Evolutionary conservation across 108 stramenopile genomes (phyloP).

Genomic region (Fragilaria radians): DNA sequence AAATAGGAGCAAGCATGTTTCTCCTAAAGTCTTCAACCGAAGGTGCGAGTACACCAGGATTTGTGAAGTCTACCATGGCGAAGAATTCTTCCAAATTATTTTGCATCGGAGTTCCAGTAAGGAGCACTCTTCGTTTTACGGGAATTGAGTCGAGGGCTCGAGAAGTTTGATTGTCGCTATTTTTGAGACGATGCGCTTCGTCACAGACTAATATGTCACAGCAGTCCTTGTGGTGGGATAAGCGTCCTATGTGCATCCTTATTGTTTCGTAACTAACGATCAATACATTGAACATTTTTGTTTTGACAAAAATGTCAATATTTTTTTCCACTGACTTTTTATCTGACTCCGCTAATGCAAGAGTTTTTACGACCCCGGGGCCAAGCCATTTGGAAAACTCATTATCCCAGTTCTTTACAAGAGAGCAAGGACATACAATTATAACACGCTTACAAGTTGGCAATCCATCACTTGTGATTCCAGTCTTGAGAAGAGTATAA

Average conservation of each 20-base stretch:
- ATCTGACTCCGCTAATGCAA: conserved; percentile 85
- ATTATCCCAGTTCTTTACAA: conserved; percentile 98
- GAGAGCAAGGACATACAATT: conserved; percentile 93
- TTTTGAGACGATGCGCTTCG: conserved; percentile 98
- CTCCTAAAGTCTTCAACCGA: conserved; percentile 83
- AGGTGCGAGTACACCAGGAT: conserved; percentile 80
- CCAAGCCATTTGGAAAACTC: conserved; percentile 98
- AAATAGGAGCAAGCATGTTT: conserved; percentile 76
- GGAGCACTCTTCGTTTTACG: conserved; percentile 82
- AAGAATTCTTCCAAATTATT: conserved; percentile 94
- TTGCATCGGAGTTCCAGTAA: conserved; percentile 97
- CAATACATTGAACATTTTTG: conserved; percentile 77
- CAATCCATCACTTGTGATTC: conserved; percentile 60
- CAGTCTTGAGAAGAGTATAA: conserved; percentile 92
- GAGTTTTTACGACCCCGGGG: conserved; percentile 59
- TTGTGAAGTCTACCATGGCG: conserved; percentile 97
- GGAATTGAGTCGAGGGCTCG: conserved; percentile 81
- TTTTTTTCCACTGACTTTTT: conserved; percentile 78
- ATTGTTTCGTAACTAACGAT: conserved; percentile 94
- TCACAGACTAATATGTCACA: conserved; percentile 96
- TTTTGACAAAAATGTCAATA: conserved; percentile 74
- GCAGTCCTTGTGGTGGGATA: conserved; percentile 67
- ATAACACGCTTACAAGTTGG: conserved; percentile 86
- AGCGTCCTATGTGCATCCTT: conserved; percentile 78
- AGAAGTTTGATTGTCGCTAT: conserved; percentile 91